These are phyloP conservation scores for Stagonosporopsis vannaccii DNA, from an alignment of 2,329 filamentous ascomycete species.

Conservation along the genomic window DNA sequence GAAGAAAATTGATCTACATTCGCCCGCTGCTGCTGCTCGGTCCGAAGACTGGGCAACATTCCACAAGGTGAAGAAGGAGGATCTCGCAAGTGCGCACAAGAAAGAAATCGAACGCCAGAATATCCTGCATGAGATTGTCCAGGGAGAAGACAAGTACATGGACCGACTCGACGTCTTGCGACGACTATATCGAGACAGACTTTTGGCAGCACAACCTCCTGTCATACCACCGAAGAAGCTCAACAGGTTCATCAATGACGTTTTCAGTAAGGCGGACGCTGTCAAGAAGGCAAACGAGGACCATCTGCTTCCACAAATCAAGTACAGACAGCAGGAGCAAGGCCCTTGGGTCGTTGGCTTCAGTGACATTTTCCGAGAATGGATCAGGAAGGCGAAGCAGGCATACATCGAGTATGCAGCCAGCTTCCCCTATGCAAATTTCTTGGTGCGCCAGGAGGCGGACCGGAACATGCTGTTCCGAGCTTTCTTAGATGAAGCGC, in stretches of 20 bases:
- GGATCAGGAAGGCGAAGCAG: slow-evolving; percentile 90
- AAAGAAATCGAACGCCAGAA: slow-evolving; percentile 95
- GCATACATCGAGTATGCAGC: slow-evolving; percentile 93
- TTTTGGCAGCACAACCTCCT: slow-evolving; percentile 75
- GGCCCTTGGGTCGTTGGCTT: slow-evolving; percentile 94
- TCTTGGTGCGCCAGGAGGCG: slow-evolving; percentile 82
- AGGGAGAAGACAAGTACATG: slow-evolving; percentile 90
- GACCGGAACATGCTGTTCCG: slow-evolving; percentile 86
- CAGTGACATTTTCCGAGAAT: slow-evolving; percentile 96
- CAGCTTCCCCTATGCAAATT: slow-evolving; percentile 83
- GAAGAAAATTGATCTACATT: slow-evolving; percentile 89
- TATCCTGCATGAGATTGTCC: slow-evolving; percentile 92
- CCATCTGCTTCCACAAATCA: slow-evolving; percentile 88
- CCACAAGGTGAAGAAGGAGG: slow-evolving; percentile 82
- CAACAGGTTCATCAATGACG: slow-evolving; percentile 79
- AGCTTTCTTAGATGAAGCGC: slow-evolving; percentile 81
- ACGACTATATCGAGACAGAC: slow-evolving; percentile 82
- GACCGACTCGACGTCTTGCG: slow-evolving; percentile 86
- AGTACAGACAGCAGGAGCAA: slow-evolving; percentile 96
- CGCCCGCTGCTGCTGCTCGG: slow-evolving; percentile 70
- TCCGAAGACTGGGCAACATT: slow-evolving; percentile 88
- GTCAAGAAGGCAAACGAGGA: slow-evolving; percentile 94
- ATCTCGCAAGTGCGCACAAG: slow-evolving; percentile 73
- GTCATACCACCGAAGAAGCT: slow-evolving; percentile 82
- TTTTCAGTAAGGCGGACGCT: slow-evolving; percentile 89